phyloP scores from a whole-genome alignment of 2,329 filamentous ascomycete species.

The Calonectria fujianensis region DNA sequence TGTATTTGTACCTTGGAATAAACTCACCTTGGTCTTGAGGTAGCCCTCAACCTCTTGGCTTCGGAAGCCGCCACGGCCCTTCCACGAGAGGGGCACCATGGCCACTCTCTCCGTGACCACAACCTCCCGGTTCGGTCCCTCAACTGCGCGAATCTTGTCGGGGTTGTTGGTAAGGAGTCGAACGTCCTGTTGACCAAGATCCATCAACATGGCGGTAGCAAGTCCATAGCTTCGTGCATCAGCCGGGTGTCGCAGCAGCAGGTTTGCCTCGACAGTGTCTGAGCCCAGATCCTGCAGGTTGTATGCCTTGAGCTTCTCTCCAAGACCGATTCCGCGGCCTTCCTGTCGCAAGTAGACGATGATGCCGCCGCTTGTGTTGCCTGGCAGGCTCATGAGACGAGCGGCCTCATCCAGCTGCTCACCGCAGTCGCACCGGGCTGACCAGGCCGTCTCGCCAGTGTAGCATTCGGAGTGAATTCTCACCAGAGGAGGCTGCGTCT shows the following conservation, averaged over 20 bases:
- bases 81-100: slow-evolving; percentile 97
- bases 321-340: slow-evolving; percentile 94
- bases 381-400: slow-evolving; percentile 88
- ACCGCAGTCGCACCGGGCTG: slow-evolving; percentile 96
- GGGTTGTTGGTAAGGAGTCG: slow-evolving; percentile 96
- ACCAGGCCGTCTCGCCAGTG: slow-evolving; percentile 99
- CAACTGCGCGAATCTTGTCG: slow-evolving; percentile 95
- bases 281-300: slow-evolving; percentile 97
- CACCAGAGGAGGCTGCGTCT: slow-evolving; percentile 78
- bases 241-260: slow-evolving; percentile 92
- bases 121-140: slow-evolving; percentile 92
- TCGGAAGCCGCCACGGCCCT: slow-evolving; percentile 86
- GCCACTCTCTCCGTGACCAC: slow-evolving; percentile 91
- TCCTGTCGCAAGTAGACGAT: slow-evolving; percentile 98
- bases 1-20: no score
- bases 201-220: slow-evolving; percentile 94
- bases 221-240: slow-evolving; percentile 96
- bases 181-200: slow-evolving; percentile 87
- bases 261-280: slow-evolving; percentile 98
- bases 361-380: slow-evolving; percentile 82
- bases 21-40: slow-evolving; percentile 90
- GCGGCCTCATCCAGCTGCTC: slow-evolving; percentile 98
- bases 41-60: slow-evolving; percentile 96
- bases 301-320: slow-evolving; percentile 98
- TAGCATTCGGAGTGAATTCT: slow-evolving; percentile 99